A percentile compares a stretch with the other conserved stretches of the same genome.
These are phyloP conservation scores for Blastomyces parvus DNA, from an alignment of 2,329 filamentous ascomycete species.

Conservation along the genomic window DNA sequence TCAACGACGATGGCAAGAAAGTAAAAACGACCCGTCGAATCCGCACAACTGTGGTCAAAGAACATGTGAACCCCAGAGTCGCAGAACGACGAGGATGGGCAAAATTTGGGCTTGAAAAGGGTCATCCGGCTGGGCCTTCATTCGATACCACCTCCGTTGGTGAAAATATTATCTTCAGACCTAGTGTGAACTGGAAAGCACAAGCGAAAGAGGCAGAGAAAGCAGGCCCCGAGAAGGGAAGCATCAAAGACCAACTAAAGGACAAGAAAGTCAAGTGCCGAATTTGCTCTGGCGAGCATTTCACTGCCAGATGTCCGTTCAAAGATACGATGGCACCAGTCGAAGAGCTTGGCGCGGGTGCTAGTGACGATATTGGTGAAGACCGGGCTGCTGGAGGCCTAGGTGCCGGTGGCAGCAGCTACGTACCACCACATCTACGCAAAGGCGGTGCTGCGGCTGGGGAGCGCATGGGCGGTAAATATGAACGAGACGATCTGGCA, in stretches of 20 bases:
- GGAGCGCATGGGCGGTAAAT: constrained; percentile 87
- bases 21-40: constrained; percentile 96
- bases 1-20: constrained; percentile 90
- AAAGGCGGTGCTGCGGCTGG: constrained; percentile 53
- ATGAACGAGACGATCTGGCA: constrained; percentile 90
- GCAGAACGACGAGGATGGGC: constrained; percentile 86
- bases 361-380: constrained; percentile 38
- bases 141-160: constrained; percentile 85
- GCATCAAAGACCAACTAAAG: constrained; percentile 63
- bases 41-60: constrained; percentile 81
- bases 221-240: constrained; percentile 47
- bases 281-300: constrained; percentile 98
- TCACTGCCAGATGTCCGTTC: constrained; percentile 97
- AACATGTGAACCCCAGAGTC: constrained; percentile 91
- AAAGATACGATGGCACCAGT: constrained; percentile 94
- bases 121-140: constrained; percentile 72
- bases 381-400: constrained; percentile 43
- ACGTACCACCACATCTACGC: constrained; percentile 88
- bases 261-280: constrained; percentile 99
- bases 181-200: constrained; percentile 87
- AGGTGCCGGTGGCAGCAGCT: constrained; percentile 63
- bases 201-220: constrained; percentile 63
- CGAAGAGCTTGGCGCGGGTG: constrained; percentile 34
- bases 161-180: constrained; percentile 97
- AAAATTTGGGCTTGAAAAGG: constrained; percentile 87